Percentiles rank a stretch among this genome's conserved stretches.
Conservation (phyloP, 139 green algal genomes). For the Asterochloris sp. region DNA sequence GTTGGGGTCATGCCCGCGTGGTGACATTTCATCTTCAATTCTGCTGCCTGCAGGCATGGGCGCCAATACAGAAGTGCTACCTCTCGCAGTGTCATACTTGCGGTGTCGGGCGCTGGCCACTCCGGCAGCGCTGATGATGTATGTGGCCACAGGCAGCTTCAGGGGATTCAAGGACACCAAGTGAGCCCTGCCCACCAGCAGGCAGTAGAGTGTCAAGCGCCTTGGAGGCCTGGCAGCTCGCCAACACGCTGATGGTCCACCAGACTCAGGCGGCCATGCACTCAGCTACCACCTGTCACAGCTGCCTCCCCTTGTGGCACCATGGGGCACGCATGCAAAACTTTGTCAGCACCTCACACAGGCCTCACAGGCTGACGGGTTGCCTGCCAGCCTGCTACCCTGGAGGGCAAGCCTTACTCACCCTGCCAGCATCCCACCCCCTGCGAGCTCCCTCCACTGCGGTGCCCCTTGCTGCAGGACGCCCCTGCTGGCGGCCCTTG, state of each 20-base stretch:
- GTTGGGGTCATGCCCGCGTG: background rate
- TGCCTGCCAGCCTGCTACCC: too few relatives aligned
- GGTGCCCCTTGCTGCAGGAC: conserved; percentile 9
- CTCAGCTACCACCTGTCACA: too few relatives aligned
- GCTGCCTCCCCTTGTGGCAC: too few relatives aligned
- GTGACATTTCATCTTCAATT: background rate
- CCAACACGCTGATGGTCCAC: too few relatives aligned
- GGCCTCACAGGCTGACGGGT: too few relatives aligned
- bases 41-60: background rate
- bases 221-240: background rate
- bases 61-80: conserved; percentile 1
- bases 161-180: conserved; percentile 28
- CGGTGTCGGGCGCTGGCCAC: conserved; percentile 21
- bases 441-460: too few relatives aligned
- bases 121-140: conserved; percentile 19
- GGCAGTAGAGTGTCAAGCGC: background rate
- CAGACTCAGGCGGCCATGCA: too few relatives aligned
- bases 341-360: too few relatives aligned
- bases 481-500: conserved; percentile 17
- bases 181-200: conserved; percentile 4
- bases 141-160: conserved; percentile 27
- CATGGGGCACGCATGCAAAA: too few relatives aligned
- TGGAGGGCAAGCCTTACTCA: too few relatives aligned
- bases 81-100: conserved; percentile 21
- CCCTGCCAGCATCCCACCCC: too few relatives aligned